Evolutionary conservation across 768 basidiomycete genomes (phyloP).

Genomic region (Daedaleopsis sinensis): DNA sequence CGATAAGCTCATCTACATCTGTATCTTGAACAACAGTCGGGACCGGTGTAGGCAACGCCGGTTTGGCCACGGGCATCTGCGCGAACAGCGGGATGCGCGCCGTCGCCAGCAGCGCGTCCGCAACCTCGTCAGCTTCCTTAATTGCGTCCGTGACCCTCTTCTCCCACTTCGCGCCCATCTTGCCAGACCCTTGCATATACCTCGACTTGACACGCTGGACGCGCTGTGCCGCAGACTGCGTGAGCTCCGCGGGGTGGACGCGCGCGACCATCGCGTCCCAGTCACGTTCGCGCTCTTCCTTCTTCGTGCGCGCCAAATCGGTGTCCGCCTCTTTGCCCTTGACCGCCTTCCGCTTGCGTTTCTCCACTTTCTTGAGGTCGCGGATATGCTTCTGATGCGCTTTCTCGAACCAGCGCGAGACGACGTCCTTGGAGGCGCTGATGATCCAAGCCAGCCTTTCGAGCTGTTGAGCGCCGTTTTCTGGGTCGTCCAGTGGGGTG

Average conservation of each 20-base stretch:
- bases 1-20: slow-evolving; percentile 52
- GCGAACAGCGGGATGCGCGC: slow-evolving; percentile 25
- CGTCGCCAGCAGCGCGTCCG: slow-evolving; percentile 46
- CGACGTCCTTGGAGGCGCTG: slow-evolving; percentile 55
- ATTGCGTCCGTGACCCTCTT: slow-evolving; percentile 58
- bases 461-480: slow-evolving; percentile 43
- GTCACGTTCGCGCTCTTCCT: slow-evolving; percentile 57
- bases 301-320: slow-evolving; percentile 65
- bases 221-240: slow-evolving; percentile 50
- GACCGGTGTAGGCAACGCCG: slow-evolving; percentile 41
- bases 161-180: slow-evolving; percentile 62
- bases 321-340: slow-evolving; percentile 45
- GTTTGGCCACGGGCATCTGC: slow-evolving; percentile 10
- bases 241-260: slow-evolving; percentile 56
- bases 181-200: slow-evolving; percentile 59
- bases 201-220: slow-evolving; percentile 56
- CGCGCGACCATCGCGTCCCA: slow-evolving; percentile 63
- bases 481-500: slow-evolving; percentile 53
- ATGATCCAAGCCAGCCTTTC: slow-evolving; percentile 53
- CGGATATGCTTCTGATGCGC: slow-evolving; percentile 41
- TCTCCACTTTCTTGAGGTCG: slow-evolving; percentile 46
- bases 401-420: slow-evolving; percentile 48
- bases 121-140: slow-evolving; percentile 54
- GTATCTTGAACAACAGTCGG: slow-evolving; percentile 49
- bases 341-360: slow-evolving; percentile 14